Base-by-base conservation (phyloP, 2,329 filamentous ascomycete genomes). In the Didymella exigua region DNA sequence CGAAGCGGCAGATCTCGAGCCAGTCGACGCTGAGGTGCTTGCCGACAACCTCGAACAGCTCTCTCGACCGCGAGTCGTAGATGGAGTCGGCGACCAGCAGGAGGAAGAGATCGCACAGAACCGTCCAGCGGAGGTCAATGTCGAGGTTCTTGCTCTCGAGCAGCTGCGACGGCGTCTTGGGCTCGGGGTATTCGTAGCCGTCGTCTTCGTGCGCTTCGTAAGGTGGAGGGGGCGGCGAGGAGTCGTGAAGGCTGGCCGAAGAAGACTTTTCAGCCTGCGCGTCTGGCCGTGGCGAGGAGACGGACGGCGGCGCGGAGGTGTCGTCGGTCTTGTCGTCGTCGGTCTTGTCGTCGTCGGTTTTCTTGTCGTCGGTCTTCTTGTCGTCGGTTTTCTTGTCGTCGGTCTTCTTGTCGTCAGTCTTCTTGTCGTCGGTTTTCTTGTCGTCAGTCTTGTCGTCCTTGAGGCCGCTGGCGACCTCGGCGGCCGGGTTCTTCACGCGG, bases 121-220 rank as follows among this genome's bases (percentile, higher is more conserved):
- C 89, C 0, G 95, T 99, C 95, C 95, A 99, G 16, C 95, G 87
- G 49, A 99, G 82, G 73, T 99, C 95, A 54, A 99, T 96, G 69
- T 98, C 93, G 54, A 99, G 89, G 64, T 90, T 95, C 51, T 88
- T 85, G 1, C 89, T 91, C 3, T 84, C 86, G 0, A 91, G 89
- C 59, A 98, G 81, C 68, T 97, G 88, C 1, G 90, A 91, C 0
- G 92, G 91, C 0, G 86, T 91, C 65, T 89, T 88, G 16, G 96
- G 91, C 60, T 89, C 88, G 1, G 90, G 89, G 43, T 95, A 81
- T 43, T 91, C 87, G 45, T 95, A 81, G 13, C 11, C 46, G 38
- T 91, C 88, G 33, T 90, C 86, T 16, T 84, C 84, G 48, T 88
- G 82, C 30, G 84, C 83, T 62, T 83, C 75, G 63, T 87, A 86